Percentiles rank a stretch among this genome's conserved stretches.
These are phyloP conservation scores for Tagetes erecta DNA, from an alignment of 129 eudicot genomes.

Conservation along the genomic window DNA sequence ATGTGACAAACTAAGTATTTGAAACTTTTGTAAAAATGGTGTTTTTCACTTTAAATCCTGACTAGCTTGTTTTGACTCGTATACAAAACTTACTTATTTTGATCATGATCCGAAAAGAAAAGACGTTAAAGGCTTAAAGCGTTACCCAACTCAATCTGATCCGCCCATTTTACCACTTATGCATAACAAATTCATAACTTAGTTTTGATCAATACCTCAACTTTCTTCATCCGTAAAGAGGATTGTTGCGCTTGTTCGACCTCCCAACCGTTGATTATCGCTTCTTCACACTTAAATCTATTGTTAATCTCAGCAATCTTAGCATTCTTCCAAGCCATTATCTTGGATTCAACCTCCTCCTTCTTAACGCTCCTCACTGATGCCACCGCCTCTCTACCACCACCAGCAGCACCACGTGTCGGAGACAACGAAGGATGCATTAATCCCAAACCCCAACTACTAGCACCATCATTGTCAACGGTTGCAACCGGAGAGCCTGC, in stretches of 20 bases:
- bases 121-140: not conserved
- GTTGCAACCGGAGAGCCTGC: conserved; percentile 41
- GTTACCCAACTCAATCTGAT: not conserved
- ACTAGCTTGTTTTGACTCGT: not conserved
- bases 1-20: not conserved
- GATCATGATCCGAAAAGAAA: not conserved
- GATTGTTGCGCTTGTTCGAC: conserved; percentile 60
- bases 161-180: not conserved
- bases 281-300: conserved; percentile 79
- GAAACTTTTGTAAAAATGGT: not conserved
- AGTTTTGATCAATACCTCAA: conserved; percentile 57
- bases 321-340: conserved; percentile 81
- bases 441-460: conserved; percentile 46
- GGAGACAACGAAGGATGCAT: conserved; percentile 45
- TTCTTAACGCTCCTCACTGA: conserved; percentile 52
- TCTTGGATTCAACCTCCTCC: conserved; percentile 89
- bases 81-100: not conserved
- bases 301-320: conserved; percentile 80
- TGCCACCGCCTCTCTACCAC: conserved; percentile 36
- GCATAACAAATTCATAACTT: not conserved
- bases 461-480: conserved; percentile 33
- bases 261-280: conserved; percentile 81
- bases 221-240: conserved; percentile 70
- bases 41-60: not conserved
- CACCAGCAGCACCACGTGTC: not conserved